These are phyloP conservation scores for Voacanga thouarsii DNA, from an alignment of 257 asterid species.

Conservation along the genomic window DNA sequence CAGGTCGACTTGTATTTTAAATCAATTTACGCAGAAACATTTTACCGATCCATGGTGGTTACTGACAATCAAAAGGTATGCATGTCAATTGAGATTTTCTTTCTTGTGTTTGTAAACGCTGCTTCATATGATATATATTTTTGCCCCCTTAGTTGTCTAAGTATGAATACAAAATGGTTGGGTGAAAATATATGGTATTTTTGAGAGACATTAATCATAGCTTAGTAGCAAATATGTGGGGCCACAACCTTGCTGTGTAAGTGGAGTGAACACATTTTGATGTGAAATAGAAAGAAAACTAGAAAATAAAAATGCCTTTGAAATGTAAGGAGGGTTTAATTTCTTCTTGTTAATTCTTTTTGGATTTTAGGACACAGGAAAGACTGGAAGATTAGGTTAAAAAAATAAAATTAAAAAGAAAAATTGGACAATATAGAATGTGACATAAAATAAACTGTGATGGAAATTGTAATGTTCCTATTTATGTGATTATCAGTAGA, in stretches of 20 bases:
- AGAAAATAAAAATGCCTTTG: too few relatives aligned
- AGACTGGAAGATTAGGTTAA: background rate
- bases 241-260: too few relatives aligned
- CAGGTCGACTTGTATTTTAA: constrained; percentile 78
- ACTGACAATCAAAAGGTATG: constrained; percentile 66
- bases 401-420: too few relatives aligned
- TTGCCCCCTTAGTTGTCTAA: background rate
- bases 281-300: too few relatives aligned
- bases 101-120: background rate
- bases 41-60: constrained; percentile 71
- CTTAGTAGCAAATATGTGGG: background rate
- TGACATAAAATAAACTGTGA: background rate
- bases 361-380: background rate
- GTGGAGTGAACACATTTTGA: too few relatives aligned
- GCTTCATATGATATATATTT: background rate
- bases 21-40: constrained; percentile 78
- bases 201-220: background rate
- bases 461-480: background rate
- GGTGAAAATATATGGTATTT: background rate
- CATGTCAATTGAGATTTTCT: background rate
- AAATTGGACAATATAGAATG: background rate
- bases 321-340: too few relatives aligned
- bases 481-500: background rate
- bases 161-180: background rate
- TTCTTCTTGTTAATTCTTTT: background rate